Evolutionary conservation across 2,329 filamentous ascomycete species (phyloP).

Genomic region (Thermochaetoides dissita): DNA sequence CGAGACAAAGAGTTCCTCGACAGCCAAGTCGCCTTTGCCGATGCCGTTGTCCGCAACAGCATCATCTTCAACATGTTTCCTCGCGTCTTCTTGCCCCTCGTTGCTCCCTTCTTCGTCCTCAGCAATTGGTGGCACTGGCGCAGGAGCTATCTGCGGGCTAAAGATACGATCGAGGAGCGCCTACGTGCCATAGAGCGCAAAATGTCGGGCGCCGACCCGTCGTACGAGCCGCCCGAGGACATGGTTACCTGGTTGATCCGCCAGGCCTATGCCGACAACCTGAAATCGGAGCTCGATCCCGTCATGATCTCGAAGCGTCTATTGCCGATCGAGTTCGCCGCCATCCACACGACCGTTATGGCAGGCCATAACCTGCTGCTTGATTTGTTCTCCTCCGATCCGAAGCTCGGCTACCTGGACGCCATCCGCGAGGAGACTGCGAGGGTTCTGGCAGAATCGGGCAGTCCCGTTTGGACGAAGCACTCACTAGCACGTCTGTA

Average conservation of each 20-base stretch:
- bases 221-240: constrained; percentile 35
- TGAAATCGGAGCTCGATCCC: constrained; percentile 29
- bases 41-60: constrained; percentile 31
- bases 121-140: constrained; percentile 34
- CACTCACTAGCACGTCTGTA: constrained; percentile 27
- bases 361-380: constrained; percentile 34
- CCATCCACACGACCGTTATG: constrained; percentile 43
- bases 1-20: constrained; percentile 31
- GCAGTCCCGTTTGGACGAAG: constrained; percentile 30
- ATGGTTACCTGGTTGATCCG: constrained; percentile 44
- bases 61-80: constrained; percentile 34
- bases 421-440: constrained; percentile 30
- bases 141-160: constrained; percentile 25
- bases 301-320: constrained; percentile 35
- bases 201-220: constrained; percentile 23
- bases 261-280: constrained; percentile 31
- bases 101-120: constrained; percentile 31
- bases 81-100: constrained; percentile 31
- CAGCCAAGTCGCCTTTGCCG: constrained; percentile 35
- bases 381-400: constrained; percentile 30
- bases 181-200: constrained; percentile 31
- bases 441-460: constrained; percentile 21
- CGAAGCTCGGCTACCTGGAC: constrained; percentile 22
- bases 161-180: constrained; percentile 36
- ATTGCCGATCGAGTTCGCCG: constrained; percentile 42